Conservation (phyloP, 2,329 filamentous ascomycete species). For the Pestalotiopsis sp. region DNA sequence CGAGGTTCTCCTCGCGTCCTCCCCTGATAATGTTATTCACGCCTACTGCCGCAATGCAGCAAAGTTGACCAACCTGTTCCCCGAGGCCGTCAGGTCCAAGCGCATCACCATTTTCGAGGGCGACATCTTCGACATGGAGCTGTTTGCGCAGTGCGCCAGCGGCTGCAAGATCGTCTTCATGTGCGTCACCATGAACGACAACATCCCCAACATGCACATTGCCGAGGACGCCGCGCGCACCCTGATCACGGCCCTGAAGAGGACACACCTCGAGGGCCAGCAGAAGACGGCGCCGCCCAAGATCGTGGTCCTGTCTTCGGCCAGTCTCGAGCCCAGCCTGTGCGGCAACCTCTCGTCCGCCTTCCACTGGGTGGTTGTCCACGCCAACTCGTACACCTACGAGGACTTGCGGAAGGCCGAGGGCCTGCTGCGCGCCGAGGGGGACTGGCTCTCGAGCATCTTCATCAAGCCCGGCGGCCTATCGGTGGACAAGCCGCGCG, state of each 20-base stretch:
- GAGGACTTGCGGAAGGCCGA: conserved; percentile 38
- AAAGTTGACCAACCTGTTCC: conserved; percentile 38
- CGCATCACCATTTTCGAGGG: conserved; percentile 42
- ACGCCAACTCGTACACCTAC: conserved; percentile 39
- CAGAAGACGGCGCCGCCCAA: conserved; percentile 31
- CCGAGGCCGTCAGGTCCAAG: conserved; percentile 30
- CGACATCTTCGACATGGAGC: conserved; percentile 36
- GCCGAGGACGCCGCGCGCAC: conserved; percentile 34
- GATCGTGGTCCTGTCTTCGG: conserved; percentile 45
- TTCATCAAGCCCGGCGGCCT: conserved; percentile 46
- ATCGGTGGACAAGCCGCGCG: conserved; percentile 36
- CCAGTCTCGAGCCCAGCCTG: conserved; percentile 41
- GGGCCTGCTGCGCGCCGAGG: conserved; percentile 36
- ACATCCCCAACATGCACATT: conserved; percentile 41
- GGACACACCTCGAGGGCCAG: neutral
- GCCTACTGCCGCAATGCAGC: conserved; percentile 44
- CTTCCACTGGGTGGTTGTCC: conserved; percentile 31
- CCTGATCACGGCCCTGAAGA: conserved; percentile 38
- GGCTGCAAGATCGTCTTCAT: conserved; percentile 39
- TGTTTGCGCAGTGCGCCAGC: conserved; percentile 38
- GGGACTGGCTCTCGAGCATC: conserved; percentile 38
- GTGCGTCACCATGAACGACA: conserved; percentile 40
- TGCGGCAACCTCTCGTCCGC: conserved; percentile 28
- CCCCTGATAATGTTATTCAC: conserved; percentile 32
- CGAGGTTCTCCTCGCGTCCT: conserved; percentile 33